Conservation (phyloP, 352 stramenopile genomes). For the Lagenidium sp. region DNA sequence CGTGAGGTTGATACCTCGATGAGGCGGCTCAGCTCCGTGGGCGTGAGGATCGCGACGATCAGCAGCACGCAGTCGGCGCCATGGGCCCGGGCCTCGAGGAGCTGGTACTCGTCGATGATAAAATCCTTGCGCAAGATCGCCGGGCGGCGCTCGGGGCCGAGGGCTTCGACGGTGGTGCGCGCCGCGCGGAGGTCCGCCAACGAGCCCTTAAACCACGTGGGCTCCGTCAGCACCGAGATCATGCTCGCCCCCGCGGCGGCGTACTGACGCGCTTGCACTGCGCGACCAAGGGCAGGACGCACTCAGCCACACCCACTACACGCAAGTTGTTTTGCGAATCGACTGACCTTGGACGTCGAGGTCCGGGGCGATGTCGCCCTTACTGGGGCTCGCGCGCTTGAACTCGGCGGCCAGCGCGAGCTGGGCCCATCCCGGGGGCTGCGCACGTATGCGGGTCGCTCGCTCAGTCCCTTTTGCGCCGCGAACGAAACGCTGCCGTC, state of each 20-base stretch:
- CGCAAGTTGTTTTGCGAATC: constrained; percentile 2
- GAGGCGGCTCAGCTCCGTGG: constrained; percentile 41
- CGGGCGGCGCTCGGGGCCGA: constrained; percentile 31
- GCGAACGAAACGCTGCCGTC: too few species aligned
- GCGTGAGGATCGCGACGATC: constrained; percentile 91
- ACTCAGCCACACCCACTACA: too few species aligned
- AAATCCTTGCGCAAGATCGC: constrained; percentile 93
- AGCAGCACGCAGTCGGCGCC: constrained; percentile 97
- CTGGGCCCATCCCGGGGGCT: constrained; percentile 48
- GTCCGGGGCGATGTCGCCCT: constrained; percentile 91
- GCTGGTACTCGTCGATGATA: constrained; percentile 92
- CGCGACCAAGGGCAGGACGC: background rate
- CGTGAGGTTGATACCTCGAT: constrained; percentile 31
- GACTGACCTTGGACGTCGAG: constrained; percentile 49
- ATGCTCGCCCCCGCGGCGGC: constrained; percentile 90
- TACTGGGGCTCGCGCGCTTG: constrained; percentile 96
- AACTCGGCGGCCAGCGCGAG: constrained; percentile 97
- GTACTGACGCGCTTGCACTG: constrained; percentile 90
- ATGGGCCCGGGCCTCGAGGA: constrained; percentile 90
- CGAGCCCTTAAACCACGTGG: constrained; percentile 96
- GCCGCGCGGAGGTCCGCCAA: constrained; percentile 79
- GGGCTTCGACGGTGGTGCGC: constrained; percentile 32
- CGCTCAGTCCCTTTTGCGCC: too few species aligned
- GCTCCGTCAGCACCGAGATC: constrained; percentile 97
- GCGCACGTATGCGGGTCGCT: constrained; percentile 3